Evolutionary conservation across 2,329 filamentous ascomycete genomes (phyloP).

Genomic region (Arthrobotrys sinensis): DNA sequence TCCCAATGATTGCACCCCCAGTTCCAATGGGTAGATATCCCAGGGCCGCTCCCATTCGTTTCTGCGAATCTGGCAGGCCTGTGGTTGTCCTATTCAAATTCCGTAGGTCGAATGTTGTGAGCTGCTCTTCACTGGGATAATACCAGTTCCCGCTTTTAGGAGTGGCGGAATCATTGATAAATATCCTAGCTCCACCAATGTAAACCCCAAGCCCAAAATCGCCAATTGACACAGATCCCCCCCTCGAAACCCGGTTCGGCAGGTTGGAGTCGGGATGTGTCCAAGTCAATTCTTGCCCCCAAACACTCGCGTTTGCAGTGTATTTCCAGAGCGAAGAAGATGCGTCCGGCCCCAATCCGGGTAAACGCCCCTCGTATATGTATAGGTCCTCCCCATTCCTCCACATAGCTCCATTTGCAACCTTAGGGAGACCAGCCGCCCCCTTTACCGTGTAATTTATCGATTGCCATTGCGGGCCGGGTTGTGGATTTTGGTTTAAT

Average conservation of each 20-base stretch:
- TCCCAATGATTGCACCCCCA: slow-evolving; percentile 46
- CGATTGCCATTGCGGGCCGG: slow-evolving; percentile 41
- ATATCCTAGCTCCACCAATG: slow-evolving; percentile 57
- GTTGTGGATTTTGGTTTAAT: slow-evolving; percentile 6
- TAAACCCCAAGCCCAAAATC: slow-evolving; percentile 52
- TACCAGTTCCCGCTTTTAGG: slow-evolving; percentile 48
- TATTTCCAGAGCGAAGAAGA: slow-evolving; percentile 57
- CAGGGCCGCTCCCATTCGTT: slow-evolving; percentile 48
- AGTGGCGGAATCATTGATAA: slow-evolving; percentile 46
- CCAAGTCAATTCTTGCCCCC: slow-evolving; percentile 57
- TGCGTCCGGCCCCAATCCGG: slow-evolving; percentile 48
- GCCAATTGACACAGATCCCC: slow-evolving; percentile 31
- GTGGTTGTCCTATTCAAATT: slow-evolving; percentile 51
- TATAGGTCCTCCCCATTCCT: slow-evolving; percentile 49
- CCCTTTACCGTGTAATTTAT: slow-evolving; percentile 58
- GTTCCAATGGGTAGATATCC: slow-evolving; percentile 52
- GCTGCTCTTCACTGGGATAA: slow-evolving; percentile 54
- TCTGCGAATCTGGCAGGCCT: slow-evolving; percentile 42
- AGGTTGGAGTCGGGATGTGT: slow-evolving; percentile 39
- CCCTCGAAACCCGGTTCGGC: slow-evolving; percentile 54
- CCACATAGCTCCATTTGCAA: slow-evolving; percentile 57
- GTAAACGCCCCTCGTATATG: slow-evolving; percentile 56
- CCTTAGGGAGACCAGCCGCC: slow-evolving; percentile 48
- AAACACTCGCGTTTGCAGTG: slow-evolving; percentile 42
- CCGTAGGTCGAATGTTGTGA: slow-evolving; percentile 52